phyloP scores from a whole-genome alignment of 2,329 filamentous ascomycete species.

The Colletotrichum sp. region DNA sequence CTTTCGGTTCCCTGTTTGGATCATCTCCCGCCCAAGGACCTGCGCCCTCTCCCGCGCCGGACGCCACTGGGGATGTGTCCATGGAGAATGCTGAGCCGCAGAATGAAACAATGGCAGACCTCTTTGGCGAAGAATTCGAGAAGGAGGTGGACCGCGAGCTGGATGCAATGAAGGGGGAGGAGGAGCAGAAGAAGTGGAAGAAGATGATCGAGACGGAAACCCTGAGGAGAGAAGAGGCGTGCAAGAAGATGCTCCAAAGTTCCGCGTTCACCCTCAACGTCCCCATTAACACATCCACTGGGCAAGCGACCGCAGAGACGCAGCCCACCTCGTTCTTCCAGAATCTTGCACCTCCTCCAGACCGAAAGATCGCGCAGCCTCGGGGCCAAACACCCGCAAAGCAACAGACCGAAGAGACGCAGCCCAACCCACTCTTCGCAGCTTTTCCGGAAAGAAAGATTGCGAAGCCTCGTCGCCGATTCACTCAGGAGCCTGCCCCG shows the following conservation, averaged over 20 bases:
- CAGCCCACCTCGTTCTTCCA: not conserved
- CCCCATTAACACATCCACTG: not conserved
- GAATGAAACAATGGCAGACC: not conserved
- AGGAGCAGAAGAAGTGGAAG: not conserved
- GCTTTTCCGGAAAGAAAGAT: not conserved
- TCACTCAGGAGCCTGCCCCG: not conserved
- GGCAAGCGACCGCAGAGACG: not conserved
- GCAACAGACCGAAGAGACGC: not conserved
- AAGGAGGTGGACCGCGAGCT: not conserved
- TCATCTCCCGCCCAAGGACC: not conserved
- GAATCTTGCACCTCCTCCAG: not conserved
- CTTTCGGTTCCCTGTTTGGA: not conserved
- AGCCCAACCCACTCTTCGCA: not conserved
- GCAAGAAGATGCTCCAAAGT: not conserved
- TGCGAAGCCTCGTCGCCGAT: not conserved
- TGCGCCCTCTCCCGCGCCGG: not conserved
- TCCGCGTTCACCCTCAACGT: not conserved
- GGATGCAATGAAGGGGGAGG: not conserved
- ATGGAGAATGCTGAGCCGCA: not conserved
- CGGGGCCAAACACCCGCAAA: not conserved
- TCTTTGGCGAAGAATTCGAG: not conserved
- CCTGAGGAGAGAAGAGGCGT: not conserved
- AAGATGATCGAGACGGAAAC: not conserved
- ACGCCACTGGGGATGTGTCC: not conserved
- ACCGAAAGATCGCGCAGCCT: not conserved